Evolutionary conservation across 2,329 filamentous ascomycete species (phyloP).

Genomic region (Parasarocladium wereldwijsianum): DNA sequence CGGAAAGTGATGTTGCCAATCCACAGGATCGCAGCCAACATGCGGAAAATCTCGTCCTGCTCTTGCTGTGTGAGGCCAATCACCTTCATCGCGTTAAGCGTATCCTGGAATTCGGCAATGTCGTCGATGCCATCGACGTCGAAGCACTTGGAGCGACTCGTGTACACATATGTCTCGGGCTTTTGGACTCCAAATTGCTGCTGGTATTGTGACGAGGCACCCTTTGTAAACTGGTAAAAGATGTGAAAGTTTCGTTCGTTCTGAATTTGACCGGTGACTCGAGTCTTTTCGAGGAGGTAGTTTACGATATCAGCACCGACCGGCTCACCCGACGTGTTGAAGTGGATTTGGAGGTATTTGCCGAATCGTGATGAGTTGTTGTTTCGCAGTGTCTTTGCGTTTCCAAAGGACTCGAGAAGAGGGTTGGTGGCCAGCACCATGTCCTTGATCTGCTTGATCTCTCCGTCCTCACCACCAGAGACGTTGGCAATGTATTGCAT

Average conservation of each 20-base stretch:
- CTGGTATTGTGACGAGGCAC: conserved; percentile 73
- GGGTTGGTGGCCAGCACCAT: conserved; percentile 99
- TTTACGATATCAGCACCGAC: conserved; percentile 97
- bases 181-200: conserved; percentile 82
- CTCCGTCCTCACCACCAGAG: conserved; percentile 68
- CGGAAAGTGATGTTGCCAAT: conserved; percentile 83
- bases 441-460: conserved; percentile 94
- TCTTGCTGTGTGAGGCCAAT: conserved; percentile 81
- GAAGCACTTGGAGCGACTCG: conserved; percentile 84
- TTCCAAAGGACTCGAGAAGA: conserved; percentile 91
- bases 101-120: conserved; percentile 74
- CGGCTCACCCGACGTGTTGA: conserved; percentile 81
- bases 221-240: conserved; percentile 98
- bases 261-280: conserved; percentile 85
- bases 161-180: conserved; percentile 87
- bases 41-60: conserved; percentile 93
- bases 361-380: conserved; percentile 98
- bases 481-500: conserved; percentile 99
- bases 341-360: conserved; percentile 95
- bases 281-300: conserved; percentile 87
- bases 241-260: conserved; percentile 99
- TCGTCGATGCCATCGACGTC: conserved; percentile 94
- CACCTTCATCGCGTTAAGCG: conserved; percentile 82
- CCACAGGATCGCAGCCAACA: conserved; percentile 86
- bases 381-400: conserved; percentile 93